These are phyloP conservation scores for Oryza glaberrima DNA, from an alignment of 176 grass and related monocot species.

Conservation along the genomic window DNA sequence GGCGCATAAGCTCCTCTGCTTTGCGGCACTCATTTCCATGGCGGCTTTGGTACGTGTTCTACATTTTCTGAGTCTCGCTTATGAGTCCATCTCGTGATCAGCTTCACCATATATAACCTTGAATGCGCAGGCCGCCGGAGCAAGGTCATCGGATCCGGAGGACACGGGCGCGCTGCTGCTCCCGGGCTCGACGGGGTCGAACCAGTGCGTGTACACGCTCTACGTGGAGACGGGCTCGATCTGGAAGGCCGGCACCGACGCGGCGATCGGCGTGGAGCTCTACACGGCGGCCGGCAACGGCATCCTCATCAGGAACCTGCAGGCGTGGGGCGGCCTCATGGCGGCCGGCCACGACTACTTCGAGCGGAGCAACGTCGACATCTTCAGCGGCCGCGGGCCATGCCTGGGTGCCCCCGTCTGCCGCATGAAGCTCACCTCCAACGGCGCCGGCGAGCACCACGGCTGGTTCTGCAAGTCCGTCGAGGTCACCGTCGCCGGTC, in stretches of 20 bases:
- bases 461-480: slow-evolving; percentile 55
- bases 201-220: slow-evolving; percentile 39
- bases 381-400: slow-evolving; percentile 42
- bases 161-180: not conserved
- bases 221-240: slow-evolving; percentile 39
- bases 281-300: not conserved
- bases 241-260: slow-evolving; percentile 45
- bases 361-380: not conserved
- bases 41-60: not conserved
- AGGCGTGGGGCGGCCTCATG: not conserved
- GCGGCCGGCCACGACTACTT: not conserved
- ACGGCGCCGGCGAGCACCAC: slow-evolving; percentile 53
- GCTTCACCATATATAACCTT: not conserved
- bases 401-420: slow-evolving; percentile 39
- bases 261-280: slow-evolving; percentile 15
- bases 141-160: not conserved
- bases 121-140: slow-evolving; percentile 2
- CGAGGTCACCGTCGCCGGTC: slow-evolving; percentile 29
- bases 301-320: not conserved
- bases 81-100: not conserved
- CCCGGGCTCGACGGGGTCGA: not conserved
- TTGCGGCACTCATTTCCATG: not conserved
- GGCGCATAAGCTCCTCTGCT: not conserved
- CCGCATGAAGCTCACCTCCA: slow-evolving; percentile 51
- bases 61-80: not conserved